Conservation (phyloP, 2,329 filamentous ascomycete genomes). For the Sarocladium strictum region DNA sequence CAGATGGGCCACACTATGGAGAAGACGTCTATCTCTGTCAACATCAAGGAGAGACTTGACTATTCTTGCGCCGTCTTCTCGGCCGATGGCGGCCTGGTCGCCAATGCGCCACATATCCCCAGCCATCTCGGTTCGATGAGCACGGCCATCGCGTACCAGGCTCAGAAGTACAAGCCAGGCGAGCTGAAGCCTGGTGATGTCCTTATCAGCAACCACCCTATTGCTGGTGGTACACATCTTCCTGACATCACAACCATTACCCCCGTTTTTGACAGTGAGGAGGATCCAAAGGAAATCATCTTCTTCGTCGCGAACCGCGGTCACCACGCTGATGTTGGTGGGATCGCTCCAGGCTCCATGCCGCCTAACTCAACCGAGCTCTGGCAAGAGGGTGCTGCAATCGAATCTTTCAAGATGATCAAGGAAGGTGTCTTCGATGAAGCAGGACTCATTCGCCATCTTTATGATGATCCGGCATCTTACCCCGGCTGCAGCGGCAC, state of each 20-base stretch:
- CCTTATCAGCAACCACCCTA: slow-evolving; percentile 23
- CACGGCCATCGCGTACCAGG: slow-evolving; percentile 64
- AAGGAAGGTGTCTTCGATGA: slow-evolving; percentile 21
- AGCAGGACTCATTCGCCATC: slow-evolving; percentile 55
- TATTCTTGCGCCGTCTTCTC: slow-evolving; percentile 75
- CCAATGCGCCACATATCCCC: slow-evolving; percentile 66
- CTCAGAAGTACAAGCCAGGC: slow-evolving; percentile 52
- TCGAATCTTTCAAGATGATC: slow-evolving; percentile 34
- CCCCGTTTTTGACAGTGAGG: slow-evolving; percentile 24
- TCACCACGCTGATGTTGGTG: slow-evolving; percentile 34
- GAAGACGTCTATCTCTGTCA: slow-evolving; percentile 68
- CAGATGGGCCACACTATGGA: slow-evolving; percentile 72
- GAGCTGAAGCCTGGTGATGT: slow-evolving; percentile 24
- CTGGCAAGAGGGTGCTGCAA: slow-evolving; percentile 52
- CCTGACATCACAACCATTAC: slow-evolving; percentile 29
- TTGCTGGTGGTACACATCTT: slow-evolving; percentile 29
- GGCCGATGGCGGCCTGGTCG: slow-evolving; percentile 63
- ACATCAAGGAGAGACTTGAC: slow-evolving; percentile 71
- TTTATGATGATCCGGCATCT: slow-evolving; percentile 28
- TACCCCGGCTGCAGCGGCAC: slow-evolving; percentile 41
- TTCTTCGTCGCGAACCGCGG: slow-evolving; percentile 27
- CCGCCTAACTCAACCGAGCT: slow-evolving; percentile 59
- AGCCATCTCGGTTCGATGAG: slow-evolving; percentile 71
- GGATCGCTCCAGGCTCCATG: slow-evolving; percentile 70
- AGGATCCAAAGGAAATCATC: slow-evolving; percentile 22